A percentile compares a stretch with the other conserved stretches of the same genome.
Conservation (phyloP, 2,329 filamentous ascomycete genomes). For the Sporothrix luriei region DNA sequence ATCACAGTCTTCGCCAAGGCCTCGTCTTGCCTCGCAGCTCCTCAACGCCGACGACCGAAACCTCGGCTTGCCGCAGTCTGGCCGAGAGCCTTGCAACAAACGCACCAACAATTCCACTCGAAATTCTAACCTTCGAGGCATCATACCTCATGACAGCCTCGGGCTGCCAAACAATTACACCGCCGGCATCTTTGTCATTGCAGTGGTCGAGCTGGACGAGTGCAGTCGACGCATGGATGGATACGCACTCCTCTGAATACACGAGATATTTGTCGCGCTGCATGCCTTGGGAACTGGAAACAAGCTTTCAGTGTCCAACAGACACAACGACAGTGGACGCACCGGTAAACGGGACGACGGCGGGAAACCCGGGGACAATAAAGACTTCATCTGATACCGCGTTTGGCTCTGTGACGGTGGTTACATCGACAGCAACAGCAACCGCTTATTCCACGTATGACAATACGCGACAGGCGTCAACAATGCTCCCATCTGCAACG, state of each 20-base stretch:
- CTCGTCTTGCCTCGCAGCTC: background rate
- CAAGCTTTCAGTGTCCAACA: constrained; percentile 2
- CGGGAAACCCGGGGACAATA: background rate
- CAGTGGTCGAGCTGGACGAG: constrained; percentile 17
- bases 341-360: background rate
- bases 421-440: background rate
- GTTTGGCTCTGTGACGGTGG: background rate
- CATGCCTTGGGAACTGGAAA: constrained; percentile 3
- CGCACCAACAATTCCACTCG: constrained; percentile 4
- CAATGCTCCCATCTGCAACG: background rate
- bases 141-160: constrained; percentile 8
- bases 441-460: background rate
- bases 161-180: background rate
- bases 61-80: background rate
- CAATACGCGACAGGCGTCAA: background rate
- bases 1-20: background rate
- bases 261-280: constrained; percentile 15
- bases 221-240: constrained; percentile 3
- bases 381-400: background rate
- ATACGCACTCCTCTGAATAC: background rate
- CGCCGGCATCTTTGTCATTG: background rate
- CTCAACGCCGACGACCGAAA: background rate
- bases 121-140: constrained; percentile 9
- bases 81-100: background rate
- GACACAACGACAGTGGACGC: background rate